Evolutionary conservation across 257 asterid species (phyloP), one percentile per base, ranked within the genome.

Genomic region (Nicotiana tabacum): DNA sequence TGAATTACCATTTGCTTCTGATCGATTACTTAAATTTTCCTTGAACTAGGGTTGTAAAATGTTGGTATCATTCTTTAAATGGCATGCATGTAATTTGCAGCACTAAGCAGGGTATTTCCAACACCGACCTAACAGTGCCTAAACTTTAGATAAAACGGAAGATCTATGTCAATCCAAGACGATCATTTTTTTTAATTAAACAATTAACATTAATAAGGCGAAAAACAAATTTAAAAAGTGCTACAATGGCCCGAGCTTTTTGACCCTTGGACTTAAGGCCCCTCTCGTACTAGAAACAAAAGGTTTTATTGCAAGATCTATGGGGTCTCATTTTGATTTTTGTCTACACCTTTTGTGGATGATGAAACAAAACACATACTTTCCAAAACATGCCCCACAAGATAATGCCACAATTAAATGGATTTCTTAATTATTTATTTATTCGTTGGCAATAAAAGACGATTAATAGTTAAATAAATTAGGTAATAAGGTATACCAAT

Each of bases 311-410:
- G 18, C 57, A 53, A 53, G 2, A 53, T 53, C 17, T 12, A 53
- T 74, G 80, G 80, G 62, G 32, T 61, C 80, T 24, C 13, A 3
- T 74, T 24, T 39, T 39, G 46, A 39, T 39, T 39, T 37, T 48
- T 74, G 80, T 74, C 80, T 74, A 11, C 27, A 27, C 43, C 80
- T 74, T 39, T 74, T 74, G 61, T 72, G 78, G 60, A 43, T 70
- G 5, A 62, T 62, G 32, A 32, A 21, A 24, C 33, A 17, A 62
- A 62, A 21, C 10, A 2, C n/a, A 12, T n/a, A 21, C 78, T 2
- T 43, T 43, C 58, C 60, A 70, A n/a, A 70, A 33, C 39, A 74
- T 2, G 43, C 43, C 16, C 80, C 43, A 48, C 64, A 27, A 74
- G 6, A 70, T 70, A 70, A 43, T 21, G 12, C 2, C 78, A n/a